Evolutionary conservation across 805 yeast genomes (phyloP).

Genomic region (Priceomyces haplophilus): DNA sequence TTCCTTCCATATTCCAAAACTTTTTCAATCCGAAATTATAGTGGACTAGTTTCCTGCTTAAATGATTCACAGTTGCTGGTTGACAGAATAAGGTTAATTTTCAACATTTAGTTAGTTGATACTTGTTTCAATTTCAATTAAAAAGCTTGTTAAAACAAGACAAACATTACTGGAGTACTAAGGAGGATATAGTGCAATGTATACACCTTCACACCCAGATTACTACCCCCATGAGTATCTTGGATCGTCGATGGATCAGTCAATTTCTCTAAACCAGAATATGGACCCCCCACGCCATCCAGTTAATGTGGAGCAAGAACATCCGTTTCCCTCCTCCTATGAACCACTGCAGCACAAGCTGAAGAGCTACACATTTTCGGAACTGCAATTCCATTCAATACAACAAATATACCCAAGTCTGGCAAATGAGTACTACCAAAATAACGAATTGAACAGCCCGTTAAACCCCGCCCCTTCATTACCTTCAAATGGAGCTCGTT

Average conservation of each 20-base stretch:
- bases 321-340: conserved; percentile 1
- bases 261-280: background rate
- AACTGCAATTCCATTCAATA: conserved; percentile 5
- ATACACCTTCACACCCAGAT: conserved; percentile 9
- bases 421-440: conserved; percentile 5
- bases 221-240: conserved; percentile 8
- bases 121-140: background rate
- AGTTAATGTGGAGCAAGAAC: conserved; percentile 2
- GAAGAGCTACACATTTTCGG: conserved; percentile 7
- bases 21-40: background rate
- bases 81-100: background rate
- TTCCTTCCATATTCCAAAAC: background rate
- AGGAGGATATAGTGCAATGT: conserved; percentile 6
- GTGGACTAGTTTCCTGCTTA: background rate
- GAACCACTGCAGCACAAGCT: conserved; percentile 2
- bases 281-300: background rate
- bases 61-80: background rate
- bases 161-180: background rate
- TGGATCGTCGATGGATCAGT: conserved; percentile 8
- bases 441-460: conserved; percentile 4
- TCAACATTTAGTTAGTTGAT: background rate
- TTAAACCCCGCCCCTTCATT: conserved; percentile 4
- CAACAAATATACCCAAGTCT: conserved; percentile 7
- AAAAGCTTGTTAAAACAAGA: background rate
- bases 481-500: conserved; percentile 1